Conservation (phyloP, 306 rosid genomes). For the Malus asiatica region DNA sequence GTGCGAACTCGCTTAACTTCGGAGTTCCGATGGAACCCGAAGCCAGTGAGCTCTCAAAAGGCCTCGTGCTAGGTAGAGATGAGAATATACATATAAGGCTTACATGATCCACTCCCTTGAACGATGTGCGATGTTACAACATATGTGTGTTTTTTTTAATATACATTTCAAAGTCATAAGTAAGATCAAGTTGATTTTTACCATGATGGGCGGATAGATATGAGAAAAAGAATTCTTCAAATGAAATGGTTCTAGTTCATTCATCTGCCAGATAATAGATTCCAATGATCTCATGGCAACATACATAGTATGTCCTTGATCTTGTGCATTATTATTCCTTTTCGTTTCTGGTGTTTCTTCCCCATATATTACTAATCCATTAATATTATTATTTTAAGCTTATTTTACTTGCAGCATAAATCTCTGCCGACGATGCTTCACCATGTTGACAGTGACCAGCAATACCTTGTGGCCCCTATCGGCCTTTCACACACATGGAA, state of each 20-base stretch:
- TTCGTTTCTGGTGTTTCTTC: neutral
- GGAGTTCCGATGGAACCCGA: too few species aligned
- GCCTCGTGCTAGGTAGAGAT: too few species aligned
- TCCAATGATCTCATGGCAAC: slow-evolving; percentile 4
- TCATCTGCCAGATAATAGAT: slow-evolving; percentile 19
- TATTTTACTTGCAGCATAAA: slow-evolving; percentile 39
- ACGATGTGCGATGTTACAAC: too few species aligned
- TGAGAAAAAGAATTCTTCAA: neutral
- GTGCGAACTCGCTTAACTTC: too few species aligned
- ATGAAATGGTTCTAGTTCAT: neutral
- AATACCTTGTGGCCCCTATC: slow-evolving; percentile 25
- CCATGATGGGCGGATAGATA: neutral
- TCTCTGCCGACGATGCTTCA: slow-evolving; percentile 52
- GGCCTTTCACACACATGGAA: slow-evolving; percentile 31
- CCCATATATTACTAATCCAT: neutral
- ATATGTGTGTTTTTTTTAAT: too few species aligned
- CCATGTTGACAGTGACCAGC: slow-evolving; percentile 27
- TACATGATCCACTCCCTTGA: too few species aligned
- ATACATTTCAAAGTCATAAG: neutral
- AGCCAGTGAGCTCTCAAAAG: too few species aligned
- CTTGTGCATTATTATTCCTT: slow-evolving; percentile 21
- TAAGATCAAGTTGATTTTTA: neutral
- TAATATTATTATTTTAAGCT: neutral
- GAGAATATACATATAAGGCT: too few species aligned
- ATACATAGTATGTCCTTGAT: neutral